Conservation (phyloP, 306 rosid genomes). For the Inga leiocalycina region DNA sequence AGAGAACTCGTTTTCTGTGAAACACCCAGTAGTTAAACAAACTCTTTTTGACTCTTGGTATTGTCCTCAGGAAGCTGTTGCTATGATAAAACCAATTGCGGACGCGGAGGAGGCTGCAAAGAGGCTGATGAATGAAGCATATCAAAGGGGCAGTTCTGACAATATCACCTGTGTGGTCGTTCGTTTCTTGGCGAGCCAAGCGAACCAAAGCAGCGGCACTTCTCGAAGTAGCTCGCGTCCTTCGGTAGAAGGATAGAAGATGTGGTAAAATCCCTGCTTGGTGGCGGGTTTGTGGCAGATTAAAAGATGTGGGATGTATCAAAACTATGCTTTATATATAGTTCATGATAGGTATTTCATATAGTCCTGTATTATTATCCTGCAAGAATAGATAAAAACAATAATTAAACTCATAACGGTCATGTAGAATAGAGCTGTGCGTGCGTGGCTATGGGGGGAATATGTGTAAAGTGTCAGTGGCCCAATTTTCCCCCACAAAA, state of each 20-base stretch:
- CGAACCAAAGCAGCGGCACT: slow-evolving; percentile 56
- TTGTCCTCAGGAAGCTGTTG: slow-evolving; percentile 76
- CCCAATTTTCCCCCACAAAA: slow-evolving; percentile 17
- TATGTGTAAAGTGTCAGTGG: slow-evolving; percentile 43
- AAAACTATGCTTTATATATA: slow-evolving; percentile 36
- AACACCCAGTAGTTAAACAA: no score
- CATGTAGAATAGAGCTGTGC: slow-evolving; percentile 48
- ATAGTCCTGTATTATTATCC: slow-evolving; percentile 51
- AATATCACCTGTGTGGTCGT: slow-evolving; percentile 91
- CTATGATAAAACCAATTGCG: slow-evolving; percentile 80
- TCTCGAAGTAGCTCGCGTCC: slow-evolving; percentile 57
- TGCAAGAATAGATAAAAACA: slow-evolving; percentile 40
- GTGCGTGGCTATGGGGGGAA: slow-evolving; percentile 44
- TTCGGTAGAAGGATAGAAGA: neutral
- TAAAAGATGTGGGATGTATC: slow-evolving; percentile 33
- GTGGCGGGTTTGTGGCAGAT: slow-evolving; percentile 19
- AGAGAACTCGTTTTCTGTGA: slow-evolving; percentile 2
- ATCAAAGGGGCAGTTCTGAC: slow-evolving; percentile 94
- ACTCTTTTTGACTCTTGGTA: neutral
- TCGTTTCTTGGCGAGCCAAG: slow-evolving; percentile 62
- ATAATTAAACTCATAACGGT: slow-evolving; percentile 34
- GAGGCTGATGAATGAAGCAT: slow-evolving; percentile 93
- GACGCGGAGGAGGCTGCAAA: slow-evolving; percentile 96
- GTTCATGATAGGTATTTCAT: slow-evolving; percentile 49
- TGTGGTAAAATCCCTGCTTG: neutral